These are phyloP conservation scores for Cornus florida DNA, from an alignment of 148 eudicot genomes.

Conservation along the genomic window DNA sequence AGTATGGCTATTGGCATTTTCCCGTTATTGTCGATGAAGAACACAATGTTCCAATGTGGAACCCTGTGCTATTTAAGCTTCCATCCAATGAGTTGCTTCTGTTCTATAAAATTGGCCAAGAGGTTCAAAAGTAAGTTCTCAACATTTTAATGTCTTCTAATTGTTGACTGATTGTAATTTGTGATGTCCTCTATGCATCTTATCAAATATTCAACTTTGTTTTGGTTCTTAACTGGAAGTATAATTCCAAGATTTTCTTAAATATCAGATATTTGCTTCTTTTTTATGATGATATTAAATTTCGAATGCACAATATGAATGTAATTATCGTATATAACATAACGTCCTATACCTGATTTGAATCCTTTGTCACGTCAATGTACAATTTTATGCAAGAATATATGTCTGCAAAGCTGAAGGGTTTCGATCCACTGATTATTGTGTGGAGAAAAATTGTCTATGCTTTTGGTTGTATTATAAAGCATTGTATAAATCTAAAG, in stretches of 20 bases:
- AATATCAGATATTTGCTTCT: neutral
- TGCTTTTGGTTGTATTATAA: too few relatives aligned
- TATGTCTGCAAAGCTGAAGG: neutral
- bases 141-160: constrained; percentile 7
- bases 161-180: neutral
- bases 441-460: neutral
- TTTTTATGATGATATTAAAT: too few relatives aligned
- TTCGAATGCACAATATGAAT: too few relatives aligned
- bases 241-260: neutral
- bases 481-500: too few relatives aligned
- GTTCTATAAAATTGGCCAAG: constrained; percentile 82
- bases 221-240: neutral
- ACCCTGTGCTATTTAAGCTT: constrained; percentile 82
- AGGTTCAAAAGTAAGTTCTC: constrained; percentile 72
- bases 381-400: neutral
- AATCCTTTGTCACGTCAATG: neutral
- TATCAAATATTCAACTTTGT: neutral
- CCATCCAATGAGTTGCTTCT: constrained; percentile 71
- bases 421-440: too few relatives aligned
- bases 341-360: neutral
- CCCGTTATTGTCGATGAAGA: constrained; percentile 76
- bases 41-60: constrained; percentile 82
- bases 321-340: neutral
- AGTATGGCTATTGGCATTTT: constrained; percentile 83
- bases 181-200: neutral